These are phyloP conservation scores for Cryphonectria parasitica DNA, from an alignment of 2,329 filamentous ascomycete species.

Conservation along the genomic window DNA sequence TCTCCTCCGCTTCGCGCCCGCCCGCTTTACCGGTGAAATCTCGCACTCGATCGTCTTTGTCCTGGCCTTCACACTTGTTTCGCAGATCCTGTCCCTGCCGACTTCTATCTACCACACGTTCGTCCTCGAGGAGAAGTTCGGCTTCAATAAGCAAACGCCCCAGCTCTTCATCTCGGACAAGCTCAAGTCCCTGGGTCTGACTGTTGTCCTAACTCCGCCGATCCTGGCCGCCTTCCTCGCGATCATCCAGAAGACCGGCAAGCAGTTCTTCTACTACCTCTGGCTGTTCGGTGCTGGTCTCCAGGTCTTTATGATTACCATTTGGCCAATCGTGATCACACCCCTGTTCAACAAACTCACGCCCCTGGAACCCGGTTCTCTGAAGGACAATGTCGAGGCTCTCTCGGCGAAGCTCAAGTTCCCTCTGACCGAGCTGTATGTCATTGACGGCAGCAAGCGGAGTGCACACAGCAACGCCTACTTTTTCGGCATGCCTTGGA, in stretches of 20 bases:
- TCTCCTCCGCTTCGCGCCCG: constrained; percentile 74
- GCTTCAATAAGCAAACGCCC: constrained; percentile 97
- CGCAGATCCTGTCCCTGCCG: constrained; percentile 79
- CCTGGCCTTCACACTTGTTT: constrained; percentile 81
- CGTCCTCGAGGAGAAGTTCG: constrained; percentile 93
- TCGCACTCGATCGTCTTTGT: constrained; percentile 92
- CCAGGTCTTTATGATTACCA: constrained; percentile 92
- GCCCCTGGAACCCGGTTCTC: constrained; percentile 80
- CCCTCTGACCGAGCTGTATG: constrained; percentile 88
- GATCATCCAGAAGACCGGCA: constrained; percentile 93
- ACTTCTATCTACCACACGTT: constrained; percentile 91
- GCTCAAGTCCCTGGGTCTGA: constrained; percentile 85
- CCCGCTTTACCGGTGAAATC: constrained; percentile 86
- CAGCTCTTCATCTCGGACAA: constrained; percentile 87
- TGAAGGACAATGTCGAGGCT: constrained; percentile 86
- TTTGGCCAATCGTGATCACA: constrained; percentile 92
- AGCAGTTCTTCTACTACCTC: constrained; percentile 96
- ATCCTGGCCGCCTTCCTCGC: constrained; percentile 90
- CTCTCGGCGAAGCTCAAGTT: constrained; percentile 86
- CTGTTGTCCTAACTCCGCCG: constrained; percentile 79
- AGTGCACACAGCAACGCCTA: constrained; percentile 90
- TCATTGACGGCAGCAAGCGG: constrained; percentile 91
- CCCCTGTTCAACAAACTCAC: constrained; percentile 98
- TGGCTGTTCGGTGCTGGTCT: constrained; percentile 91
- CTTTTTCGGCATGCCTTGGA: constrained; percentile 98